Conservation (phyloP, 257 asterid genomes). For the Solanum clarkiae region DNA sequence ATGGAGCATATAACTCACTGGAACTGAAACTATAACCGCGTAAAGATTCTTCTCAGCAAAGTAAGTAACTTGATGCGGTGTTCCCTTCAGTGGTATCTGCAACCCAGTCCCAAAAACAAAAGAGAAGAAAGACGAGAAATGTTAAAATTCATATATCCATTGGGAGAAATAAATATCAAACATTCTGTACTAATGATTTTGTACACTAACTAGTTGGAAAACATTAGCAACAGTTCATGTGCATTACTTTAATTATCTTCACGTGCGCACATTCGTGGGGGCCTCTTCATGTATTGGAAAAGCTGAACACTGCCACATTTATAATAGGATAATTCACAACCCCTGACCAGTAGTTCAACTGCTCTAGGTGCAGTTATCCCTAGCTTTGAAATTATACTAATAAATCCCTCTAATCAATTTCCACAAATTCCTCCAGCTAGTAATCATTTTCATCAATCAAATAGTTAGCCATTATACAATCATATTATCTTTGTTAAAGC, state of each 20-base stretch:
- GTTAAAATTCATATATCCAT: background rate
- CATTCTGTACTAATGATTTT: background rate
- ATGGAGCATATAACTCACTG: conserved; percentile 44
- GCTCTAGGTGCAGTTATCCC: background rate
- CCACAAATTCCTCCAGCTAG: background rate
- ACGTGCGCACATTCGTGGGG: background rate
- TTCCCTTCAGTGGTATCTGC: conserved; percentile 82
- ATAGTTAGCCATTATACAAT: background rate
- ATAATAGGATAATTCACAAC: background rate
- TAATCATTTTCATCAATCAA: background rate
- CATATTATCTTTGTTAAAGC: background rate
- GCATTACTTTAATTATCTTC: background rate
- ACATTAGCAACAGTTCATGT: background rate
- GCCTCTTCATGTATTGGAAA: background rate
- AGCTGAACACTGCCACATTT: background rate
- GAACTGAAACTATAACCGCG: conserved; percentile 82
- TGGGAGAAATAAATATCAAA: background rate
- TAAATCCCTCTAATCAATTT: background rate
- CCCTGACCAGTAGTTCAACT: background rate
- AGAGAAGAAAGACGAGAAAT: background rate
- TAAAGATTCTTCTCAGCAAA: conserved; percentile 90
- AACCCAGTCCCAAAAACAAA: conserved; percentile 3
- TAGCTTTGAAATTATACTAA: background rate
- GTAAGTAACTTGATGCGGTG: conserved; percentile 96
- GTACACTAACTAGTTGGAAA: background rate